Evolutionary conservation across 192 early-diverging fungal genomes (phyloP), one percentile per base, ranked within the genome.

Genomic region (Gorgonomyces haynaldii): DNA sequence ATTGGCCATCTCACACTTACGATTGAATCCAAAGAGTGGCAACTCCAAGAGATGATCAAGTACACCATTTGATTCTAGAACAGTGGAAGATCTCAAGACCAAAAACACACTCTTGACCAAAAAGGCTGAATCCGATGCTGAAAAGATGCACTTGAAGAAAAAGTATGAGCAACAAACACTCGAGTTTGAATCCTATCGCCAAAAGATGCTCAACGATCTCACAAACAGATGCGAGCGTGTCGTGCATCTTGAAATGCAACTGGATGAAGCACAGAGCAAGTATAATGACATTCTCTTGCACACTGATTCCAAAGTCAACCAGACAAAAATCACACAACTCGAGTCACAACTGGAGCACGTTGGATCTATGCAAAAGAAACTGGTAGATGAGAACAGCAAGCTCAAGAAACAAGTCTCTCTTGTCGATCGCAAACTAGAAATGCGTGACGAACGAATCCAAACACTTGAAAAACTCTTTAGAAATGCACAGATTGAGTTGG

Each of bases 111-210:
- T 34, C 9, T n/a, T 34, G 32, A 8, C 9, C 8, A 34, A 8
- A 8, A n/a, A n/a, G 32, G n/a, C 9, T n/a, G 32, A 34, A n/a
- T 8, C 8, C 5, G 84, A 84, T 59, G 78, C 78, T 41, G 85
- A 88, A 37, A 66, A 87, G 57, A 85, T 87, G 44, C 65, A 79
- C 38, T 82, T 91, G 61, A 67, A 82, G 36, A 81, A 83, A 57
- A 68, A 61, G 8, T 84, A 85, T 81, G 78, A 81, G 9, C 74
- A 82, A 62, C 80, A 91, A 54, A 76, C 96, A 42, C 66, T 81
- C 16, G 93, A 99, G 45, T 96, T 93, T 68, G 96, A 99, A 52
- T 81, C 82, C 47, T 95, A 95, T 91, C 94, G 94, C 69, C 92
- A 96, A 80, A 88, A 85, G 31, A 70, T 99, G 53, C 93, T 96